Percentiles rank a stretch among this genome's conserved stretches.
Evolutionary conservation across 208 protist species (phyloP).

Genomic region (Acanthamoeba lenticulata): DNA sequence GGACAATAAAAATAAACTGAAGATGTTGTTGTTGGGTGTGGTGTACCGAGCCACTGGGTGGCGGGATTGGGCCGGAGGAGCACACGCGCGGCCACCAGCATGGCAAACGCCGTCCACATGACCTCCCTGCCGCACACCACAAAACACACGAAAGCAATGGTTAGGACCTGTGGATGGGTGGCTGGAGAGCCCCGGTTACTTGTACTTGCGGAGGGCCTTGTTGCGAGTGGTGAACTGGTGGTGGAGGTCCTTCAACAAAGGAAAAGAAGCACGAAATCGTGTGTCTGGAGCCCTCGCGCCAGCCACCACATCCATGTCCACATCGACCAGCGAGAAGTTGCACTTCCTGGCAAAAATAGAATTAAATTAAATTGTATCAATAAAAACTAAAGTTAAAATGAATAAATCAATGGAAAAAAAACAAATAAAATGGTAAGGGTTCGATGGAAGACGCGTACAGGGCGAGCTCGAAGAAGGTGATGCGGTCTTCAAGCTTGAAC

Average conservation of each 20-base stretch:
- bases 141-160: too few species aligned
- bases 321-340: background rate
- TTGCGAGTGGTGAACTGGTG: background rate
- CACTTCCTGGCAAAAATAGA: background rate
- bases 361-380: background rate
- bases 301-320: background rate
- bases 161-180: background rate
- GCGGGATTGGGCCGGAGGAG: background rate
- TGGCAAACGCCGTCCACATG: background rate
- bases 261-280: too few species aligned
- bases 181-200: background rate
- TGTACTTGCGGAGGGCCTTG: background rate
- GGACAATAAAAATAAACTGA: background rate
- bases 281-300: background rate
- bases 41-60: conserved; percentile 5
- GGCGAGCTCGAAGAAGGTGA: too few species aligned
- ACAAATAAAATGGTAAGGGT: too few species aligned
- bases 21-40: too few species aligned
- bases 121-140: background rate
- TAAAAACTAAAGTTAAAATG: background rate
- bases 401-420: too few species aligned
- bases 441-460: too few species aligned
- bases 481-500: background rate
- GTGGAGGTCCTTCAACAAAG: background rate
- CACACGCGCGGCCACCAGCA: background rate